A percentile compares a stretch with the other conserved stretches of the same genome.
Conservation (phyloP, 2,329 filamentous ascomycete genomes). For the Stenocarpella maydis region DNA sequence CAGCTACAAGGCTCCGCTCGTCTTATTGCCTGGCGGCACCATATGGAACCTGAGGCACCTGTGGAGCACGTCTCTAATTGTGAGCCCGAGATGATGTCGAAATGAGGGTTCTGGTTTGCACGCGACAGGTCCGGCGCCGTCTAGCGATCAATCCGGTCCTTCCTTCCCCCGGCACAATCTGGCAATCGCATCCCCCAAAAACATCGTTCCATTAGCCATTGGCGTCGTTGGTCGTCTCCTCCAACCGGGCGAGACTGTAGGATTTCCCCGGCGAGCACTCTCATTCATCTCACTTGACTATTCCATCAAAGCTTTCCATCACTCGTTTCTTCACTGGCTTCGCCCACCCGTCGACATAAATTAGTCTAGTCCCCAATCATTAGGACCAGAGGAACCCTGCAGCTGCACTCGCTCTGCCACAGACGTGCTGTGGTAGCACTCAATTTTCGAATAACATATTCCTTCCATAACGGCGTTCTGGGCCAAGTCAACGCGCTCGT, state of each 20-base stretch:
- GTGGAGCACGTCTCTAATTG: not conserved
- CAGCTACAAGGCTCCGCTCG: not conserved
- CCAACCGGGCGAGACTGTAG: not conserved
- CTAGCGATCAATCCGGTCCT: conserved; percentile 10
- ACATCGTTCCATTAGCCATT: not conserved
- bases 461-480: too few relatives aligned
- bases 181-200: not conserved
- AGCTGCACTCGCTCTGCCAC: not conserved
- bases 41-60: not conserved
- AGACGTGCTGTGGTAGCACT: not conserved
- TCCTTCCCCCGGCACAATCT: conserved; percentile 11
- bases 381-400: not conserved
- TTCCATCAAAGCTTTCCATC: not conserved
- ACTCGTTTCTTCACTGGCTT: not conserved
- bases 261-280: not conserved
- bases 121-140: not conserved
- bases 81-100: not conserved
- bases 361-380: not conserved
- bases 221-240: not conserved
- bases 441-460: not conserved
- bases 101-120: not conserved
- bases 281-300: not conserved
- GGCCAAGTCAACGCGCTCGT: not conserved
- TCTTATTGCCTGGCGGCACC: not conserved
- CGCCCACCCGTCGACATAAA: not conserved